Percentiles rank a stretch among this genome's conserved stretches.
phyloP scores from a whole-genome alignment of 2,329 filamentous ascomycete genomes.

The Kalmusia sp. region DNA sequence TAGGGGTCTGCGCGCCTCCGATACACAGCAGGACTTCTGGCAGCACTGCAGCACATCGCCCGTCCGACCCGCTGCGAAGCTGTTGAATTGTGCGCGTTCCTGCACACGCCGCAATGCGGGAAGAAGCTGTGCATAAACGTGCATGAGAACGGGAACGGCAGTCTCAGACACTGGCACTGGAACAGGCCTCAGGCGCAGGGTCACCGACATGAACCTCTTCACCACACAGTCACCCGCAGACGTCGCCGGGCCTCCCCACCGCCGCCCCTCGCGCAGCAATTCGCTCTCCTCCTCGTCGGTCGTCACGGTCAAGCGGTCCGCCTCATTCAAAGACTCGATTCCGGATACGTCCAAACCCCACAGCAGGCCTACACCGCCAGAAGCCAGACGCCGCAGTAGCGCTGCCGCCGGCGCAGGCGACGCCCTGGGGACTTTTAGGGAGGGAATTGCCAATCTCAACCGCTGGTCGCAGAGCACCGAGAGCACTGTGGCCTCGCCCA shows the following conservation, averaged over 20 bases:
- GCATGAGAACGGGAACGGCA: constrained; percentile 18
- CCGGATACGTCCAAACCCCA: constrained; percentile 33
- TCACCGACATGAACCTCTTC: constrained; percentile 34
- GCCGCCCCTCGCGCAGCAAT: constrained; percentile 47
- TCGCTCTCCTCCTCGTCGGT: constrained; percentile 54
- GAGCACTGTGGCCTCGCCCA: constrained; percentile 46
- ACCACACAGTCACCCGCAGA: constrained; percentile 20
- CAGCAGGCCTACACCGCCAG: constrained; percentile 36
- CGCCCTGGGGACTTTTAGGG: constrained; percentile 45
- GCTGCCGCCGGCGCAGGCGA: constrained; percentile 49
- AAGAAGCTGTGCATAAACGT: constrained; percentile 30
- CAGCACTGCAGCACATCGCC: constrained; percentile 6
- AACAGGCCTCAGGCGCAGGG: constrained; percentile 11
- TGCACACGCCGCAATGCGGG: constrained; percentile 39
- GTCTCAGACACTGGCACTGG: constrained; percentile 36
- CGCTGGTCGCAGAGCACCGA: constrained; percentile 66
- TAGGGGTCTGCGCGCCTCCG: constrained; percentile 10
- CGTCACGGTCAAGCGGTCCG: constrained; percentile 51
- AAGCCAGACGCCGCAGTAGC: constrained; percentile 49
- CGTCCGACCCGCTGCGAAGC: constrained; percentile 4
- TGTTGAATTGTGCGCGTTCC: constrained; percentile 25
- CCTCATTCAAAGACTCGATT: constrained; percentile 45
- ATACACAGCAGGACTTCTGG: constrained; percentile 4
- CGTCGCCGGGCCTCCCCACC: constrained; percentile 19
- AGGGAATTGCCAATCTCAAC: constrained; percentile 59